Base-by-base conservation (phyloP, 208 protist genomes). In the Trichomonas tenax region DNA sequence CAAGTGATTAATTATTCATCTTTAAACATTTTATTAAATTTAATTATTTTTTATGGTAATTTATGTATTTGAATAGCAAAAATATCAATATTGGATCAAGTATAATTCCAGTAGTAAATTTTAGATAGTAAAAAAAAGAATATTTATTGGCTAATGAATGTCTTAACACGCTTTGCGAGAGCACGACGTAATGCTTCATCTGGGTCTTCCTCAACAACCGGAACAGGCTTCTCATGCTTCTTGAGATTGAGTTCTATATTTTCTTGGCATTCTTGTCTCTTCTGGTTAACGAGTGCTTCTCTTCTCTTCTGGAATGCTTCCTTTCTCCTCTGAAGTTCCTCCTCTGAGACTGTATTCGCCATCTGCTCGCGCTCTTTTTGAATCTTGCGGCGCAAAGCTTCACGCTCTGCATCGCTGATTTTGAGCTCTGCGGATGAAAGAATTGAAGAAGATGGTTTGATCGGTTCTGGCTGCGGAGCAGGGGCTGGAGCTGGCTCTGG, bases 301-400 rank as follows among this genome's bases (percentile, higher is more conserved):
- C n/a, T 93, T 51, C 86, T 93, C 44, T 93, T 48, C 31, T 93
- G n/a, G 86, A 93, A 93, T 15, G 86, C 86, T 38, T 48, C 86
- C 31, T 93, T 93, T 17, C 86, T 93, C n/a, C 46, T 93, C 45
- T 34, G 40, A 8, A 51, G 34, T 36, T 93, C 86, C 17, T 48
- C 44, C 21, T 41, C 26, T 26, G 41, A 41, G 0, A 93, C 4
- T 48, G 44, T 93, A 15, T 51, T 93, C 10, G 41, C 45, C 40
- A 93, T 93, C 10, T 34, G 11, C 46, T 93, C 86, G 14, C 86
- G 11, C 31, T 93, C 86, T 8, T n/a, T 34, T 6, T 44, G 86
- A 31, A 93, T 93, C 44, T 51, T 93, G 15, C 44, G 41, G 8
- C n/a, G 41, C 86, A 93, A 58, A 58, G 17, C 86, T 44, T 23